Base-by-base conservation (phyloP, 2,329 filamentous ascomycete species). In the Madurella mycetomatis region DNA sequence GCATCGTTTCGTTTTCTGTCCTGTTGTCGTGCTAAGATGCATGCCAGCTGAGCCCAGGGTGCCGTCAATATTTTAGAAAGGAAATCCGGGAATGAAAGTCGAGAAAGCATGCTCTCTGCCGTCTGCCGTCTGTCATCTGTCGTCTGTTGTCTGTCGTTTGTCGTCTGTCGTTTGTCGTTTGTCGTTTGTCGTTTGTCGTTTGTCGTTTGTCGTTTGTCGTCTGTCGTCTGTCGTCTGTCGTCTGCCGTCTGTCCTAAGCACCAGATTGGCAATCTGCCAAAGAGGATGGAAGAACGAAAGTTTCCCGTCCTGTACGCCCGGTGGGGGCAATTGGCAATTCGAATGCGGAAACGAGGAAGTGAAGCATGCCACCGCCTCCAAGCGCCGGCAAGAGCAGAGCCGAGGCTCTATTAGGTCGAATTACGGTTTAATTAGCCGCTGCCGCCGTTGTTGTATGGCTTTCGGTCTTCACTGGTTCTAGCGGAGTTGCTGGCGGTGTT, bases 391-490 rank as follows among this genome's bases (percentile, higher is more conserved):
- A 43, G n/a, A 47, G 25, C 30, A 17, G 15, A 16, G 17, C 15
- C 40, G 17, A 42, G 25, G 7, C 25, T 4, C 7, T 25, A 25
- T 25, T 25, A 25, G 7, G 11, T 32, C 17, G 17, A 48, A 31
- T 49, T 16, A 41, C n/a, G 51, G 30, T 41, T 49, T 56, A 12
- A 46, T 46, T 18, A 39, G 43, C 34, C 25, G 51, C 49, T 2
- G 51, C 43, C 37, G 50, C 37, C 11, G 47, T n/a, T 15, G 47
- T n/a, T 12, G 41, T 30, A 40, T 46, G 41, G 19, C 41, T 37
- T 19, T 54, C 53, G 13, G 49, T 49, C 16, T 49, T 52, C 19
- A 48, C 16, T 16, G 51, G 46, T 31, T 53, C 58, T 12, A 42
- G 15, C 12, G 51, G 17, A 17, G 45, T 43, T 12, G 40, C 31